Evolutionary conservation across 768 basidiomycete genomes (phyloP).

Genomic region (Termitomyces sp.): DNA sequence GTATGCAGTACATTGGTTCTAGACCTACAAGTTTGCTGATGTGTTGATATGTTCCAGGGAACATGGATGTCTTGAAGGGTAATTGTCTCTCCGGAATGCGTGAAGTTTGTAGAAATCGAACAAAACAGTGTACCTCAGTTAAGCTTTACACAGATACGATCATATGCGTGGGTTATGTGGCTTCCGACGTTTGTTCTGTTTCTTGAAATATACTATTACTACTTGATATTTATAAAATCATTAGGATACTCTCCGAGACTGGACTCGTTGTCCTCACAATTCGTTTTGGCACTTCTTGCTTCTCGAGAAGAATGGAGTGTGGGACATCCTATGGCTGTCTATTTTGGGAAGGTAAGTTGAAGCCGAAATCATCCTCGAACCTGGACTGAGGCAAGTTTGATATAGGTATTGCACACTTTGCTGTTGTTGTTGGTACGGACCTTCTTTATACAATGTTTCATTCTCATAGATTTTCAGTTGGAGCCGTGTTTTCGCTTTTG

Average conservation of each 20-base stretch:
- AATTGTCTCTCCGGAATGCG: not conserved
- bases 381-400: not conserved
- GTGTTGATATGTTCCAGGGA: not conserved
- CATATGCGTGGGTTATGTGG: slow-evolving; percentile 8
- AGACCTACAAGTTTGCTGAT: not conserved
- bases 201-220: not conserved
- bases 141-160: not conserved
- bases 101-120: not conserved
- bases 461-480: not conserved
- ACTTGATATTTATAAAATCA: not conserved
- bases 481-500: slow-evolving; percentile 6
- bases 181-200: slow-evolving; percentile 9
- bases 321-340: slow-evolving; percentile 5
- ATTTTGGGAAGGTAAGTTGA: slow-evolving; percentile 7
- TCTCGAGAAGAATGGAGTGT: not conserved
- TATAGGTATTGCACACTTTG: slow-evolving; percentile 7
- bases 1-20: not conserved
- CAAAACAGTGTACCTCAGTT: not conserved
- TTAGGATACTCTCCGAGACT: slow-evolving; percentile 8
- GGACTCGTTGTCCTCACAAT: slow-evolving; percentile 2
- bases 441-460: not conserved
- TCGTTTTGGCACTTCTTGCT: not conserved
- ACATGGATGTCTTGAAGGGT: not conserved
- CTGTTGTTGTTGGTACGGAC: slow-evolving; percentile 4
- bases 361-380: not conserved